Conservation (phyloP, 495 filamentous ascomycete species). For the Talaromyces liani region DNA sequence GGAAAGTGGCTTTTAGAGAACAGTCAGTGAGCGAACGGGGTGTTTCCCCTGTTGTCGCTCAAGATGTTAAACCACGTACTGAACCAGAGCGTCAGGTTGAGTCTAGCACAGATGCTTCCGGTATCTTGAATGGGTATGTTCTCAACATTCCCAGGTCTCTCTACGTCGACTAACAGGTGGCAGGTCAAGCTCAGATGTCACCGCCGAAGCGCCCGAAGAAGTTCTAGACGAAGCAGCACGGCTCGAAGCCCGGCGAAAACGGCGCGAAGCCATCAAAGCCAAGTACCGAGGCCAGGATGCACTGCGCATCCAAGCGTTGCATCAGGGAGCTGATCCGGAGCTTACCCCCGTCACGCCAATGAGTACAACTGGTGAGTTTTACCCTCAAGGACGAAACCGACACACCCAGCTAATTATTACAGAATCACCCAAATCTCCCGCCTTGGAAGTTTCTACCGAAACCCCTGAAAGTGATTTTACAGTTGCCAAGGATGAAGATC, state of each 20-base stretch:
- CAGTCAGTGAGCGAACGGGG: conserved; percentile 64
- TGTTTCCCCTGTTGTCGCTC: conserved; percentile 47
- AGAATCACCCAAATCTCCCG: conserved; percentile 24
- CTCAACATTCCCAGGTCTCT: background rate
- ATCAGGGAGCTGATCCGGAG: conserved; percentile 44
- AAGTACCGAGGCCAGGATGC: conserved; percentile 69
- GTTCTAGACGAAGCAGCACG: conserved; percentile 68
- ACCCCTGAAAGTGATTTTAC: conserved; percentile 43
- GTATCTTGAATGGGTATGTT: conserved; percentile 38
- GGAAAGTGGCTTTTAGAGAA: conserved; percentile 37
- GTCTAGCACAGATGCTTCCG: conserved; percentile 16
- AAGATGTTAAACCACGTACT: conserved; percentile 52
- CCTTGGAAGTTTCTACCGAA: conserved; percentile 40
- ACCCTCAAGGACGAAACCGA: background rate
- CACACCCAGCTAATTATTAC: background rate
- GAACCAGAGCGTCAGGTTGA: conserved; percentile 56
- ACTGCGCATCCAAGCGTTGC: conserved; percentile 68
- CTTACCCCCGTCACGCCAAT: conserved; percentile 9
- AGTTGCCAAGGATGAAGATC: conserved; percentile 53
- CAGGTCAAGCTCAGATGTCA: conserved; percentile 10
- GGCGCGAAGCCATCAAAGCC: conserved; percentile 81
- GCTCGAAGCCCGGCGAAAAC: conserved; percentile 78
- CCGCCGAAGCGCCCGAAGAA: conserved; percentile 25
- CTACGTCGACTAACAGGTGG: conserved; percentile 11
- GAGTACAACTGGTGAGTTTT: background rate